Evolutionary conservation across 1,139 yeast species (phyloP), one percentile per base, ranked within the genome.

Genomic region (Saccharomyces hybrid): DNA sequence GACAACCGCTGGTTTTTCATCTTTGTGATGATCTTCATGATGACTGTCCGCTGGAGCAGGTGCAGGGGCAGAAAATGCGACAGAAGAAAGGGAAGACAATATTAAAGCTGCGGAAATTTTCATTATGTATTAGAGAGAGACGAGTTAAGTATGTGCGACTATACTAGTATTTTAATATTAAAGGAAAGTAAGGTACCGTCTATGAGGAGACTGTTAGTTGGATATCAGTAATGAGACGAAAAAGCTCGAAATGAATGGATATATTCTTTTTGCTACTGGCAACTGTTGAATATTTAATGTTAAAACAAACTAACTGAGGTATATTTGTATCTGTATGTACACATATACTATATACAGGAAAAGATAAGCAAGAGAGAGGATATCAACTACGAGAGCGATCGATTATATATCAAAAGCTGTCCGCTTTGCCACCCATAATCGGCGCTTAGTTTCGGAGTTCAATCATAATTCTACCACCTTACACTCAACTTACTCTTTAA

Each of bases 41-140:
- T 79, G 81, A 68, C 82, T 86, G 50, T 71, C 70, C 61, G 78
- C 81, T 11, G 54, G 63, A 56, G 62, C 75, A 66, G 63, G 62
- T 42, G 66, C 66, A 20, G 68, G 61, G 13, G 50, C 49, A 25
- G 61, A 56, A 41, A 57, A 23, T 8, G 62, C 54, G 16, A 62
- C 59, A 16, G 55, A 49, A 57, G 49, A 48, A 56, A 50, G 27
- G n/a, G 53, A 28, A 27, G 52, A 49, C 27, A 55, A 41, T 26
- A 54, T 47, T 48, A 55, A 53, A 48, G 55, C 49, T 51, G 50
- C 58, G 52, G 52, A 55, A 55, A 57, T 59, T 59, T 62, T 61
- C 63, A 57, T 58, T 14, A 20, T 9, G n/a, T 38, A 14, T 38
- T 20, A 38, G 44, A 38, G 44, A 38, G 25, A 38, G 44, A n/a